Evolutionary conservation across 352 stramenopile genomes (phyloP).

Genomic region (Globisporangium okanoganense): DNA sequence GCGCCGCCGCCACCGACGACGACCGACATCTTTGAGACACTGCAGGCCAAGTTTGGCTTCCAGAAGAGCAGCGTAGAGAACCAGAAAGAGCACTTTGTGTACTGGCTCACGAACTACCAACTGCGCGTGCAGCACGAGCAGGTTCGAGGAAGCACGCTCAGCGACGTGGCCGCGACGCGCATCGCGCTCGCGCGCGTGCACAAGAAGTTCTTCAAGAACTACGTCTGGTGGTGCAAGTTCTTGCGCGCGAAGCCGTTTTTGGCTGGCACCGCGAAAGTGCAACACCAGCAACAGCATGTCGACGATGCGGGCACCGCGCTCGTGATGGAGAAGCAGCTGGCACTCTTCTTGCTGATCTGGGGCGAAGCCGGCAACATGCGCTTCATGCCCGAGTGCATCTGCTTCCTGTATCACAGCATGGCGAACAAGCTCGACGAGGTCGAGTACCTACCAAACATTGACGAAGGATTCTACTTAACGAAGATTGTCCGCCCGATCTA

Average conservation of each 20-base stretch:
- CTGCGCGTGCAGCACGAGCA: conserved; percentile 52
- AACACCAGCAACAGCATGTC: conserved; percentile 38
- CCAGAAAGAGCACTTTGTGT: conserved; percentile 85
- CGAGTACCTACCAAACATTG: conserved; percentile 43
- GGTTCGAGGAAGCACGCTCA: conserved; percentile 24
- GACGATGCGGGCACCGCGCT: conserved; percentile 33
- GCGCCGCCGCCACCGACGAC: conserved; percentile 14
- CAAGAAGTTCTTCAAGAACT: conserved; percentile 89
- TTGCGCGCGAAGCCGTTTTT: conserved; percentile 74
- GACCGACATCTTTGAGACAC: conserved; percentile 62
- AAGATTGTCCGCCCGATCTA: conserved; percentile 76
- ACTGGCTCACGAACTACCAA: conserved; percentile 84
- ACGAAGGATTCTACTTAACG: conserved; percentile 62
- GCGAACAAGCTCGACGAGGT: conserved; percentile 56
- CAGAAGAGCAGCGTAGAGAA: conserved; percentile 69
- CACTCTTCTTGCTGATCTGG: conserved; percentile 80
- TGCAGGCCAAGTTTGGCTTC: conserved; percentile 84
- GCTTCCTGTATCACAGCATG: conserved; percentile 86
- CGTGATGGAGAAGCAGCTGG: conserved; percentile 66
- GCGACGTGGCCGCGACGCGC: conserved; percentile 40
- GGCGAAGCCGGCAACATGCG: conserved; percentile 81
- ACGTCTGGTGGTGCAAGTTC: conserved; percentile 93
- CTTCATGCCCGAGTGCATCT: conserved; percentile 89
- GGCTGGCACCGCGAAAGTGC: conserved; percentile 5
- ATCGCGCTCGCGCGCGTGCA: conserved; percentile 59